phyloP scores from a whole-genome alignment of 2,329 filamentous ascomycete species.

The Rhynchosporium secalis region DNA sequence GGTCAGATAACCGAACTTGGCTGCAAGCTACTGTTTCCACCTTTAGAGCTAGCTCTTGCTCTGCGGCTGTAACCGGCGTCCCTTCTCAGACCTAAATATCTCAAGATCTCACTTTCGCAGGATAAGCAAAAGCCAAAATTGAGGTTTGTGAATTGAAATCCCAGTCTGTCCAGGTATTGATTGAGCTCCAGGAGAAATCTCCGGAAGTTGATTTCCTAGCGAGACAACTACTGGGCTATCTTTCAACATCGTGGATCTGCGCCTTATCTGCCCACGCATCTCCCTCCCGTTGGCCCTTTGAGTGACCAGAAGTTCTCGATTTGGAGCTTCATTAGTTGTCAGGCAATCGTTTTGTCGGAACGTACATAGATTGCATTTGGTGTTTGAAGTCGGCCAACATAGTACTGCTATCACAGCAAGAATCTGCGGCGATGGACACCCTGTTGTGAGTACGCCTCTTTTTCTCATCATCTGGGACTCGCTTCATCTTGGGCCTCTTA shows the following conservation, averaged over 20 bases:
- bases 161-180: too few species aligned
- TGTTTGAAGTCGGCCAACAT: neutral
- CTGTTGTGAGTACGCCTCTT: constrained; percentile 44
- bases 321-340: neutral
- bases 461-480: neutral
- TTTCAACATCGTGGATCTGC: neutral
- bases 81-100: neutral
- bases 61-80: constrained; percentile 2
- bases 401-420: neutral
- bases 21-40: constrained; percentile 10
- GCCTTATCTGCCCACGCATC: constrained; percentile 2
- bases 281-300: neutral
- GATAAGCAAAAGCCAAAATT: neutral
- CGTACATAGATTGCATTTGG: constrained; percentile 4
- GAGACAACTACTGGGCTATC: neutral
- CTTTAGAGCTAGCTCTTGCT: neutral
- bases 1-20: constrained; percentile 12
- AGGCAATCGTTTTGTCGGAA: neutral
- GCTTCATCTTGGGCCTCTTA: neutral
- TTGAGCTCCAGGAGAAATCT: neutral
- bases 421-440: constrained; percentile 46
- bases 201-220: neutral
- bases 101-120: neutral
- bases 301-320: neutral
- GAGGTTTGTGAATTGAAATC: neutral